Conservation (phyloP, 2,329 filamentous ascomycete genomes). For the Colletotrichum lentis region DNA sequence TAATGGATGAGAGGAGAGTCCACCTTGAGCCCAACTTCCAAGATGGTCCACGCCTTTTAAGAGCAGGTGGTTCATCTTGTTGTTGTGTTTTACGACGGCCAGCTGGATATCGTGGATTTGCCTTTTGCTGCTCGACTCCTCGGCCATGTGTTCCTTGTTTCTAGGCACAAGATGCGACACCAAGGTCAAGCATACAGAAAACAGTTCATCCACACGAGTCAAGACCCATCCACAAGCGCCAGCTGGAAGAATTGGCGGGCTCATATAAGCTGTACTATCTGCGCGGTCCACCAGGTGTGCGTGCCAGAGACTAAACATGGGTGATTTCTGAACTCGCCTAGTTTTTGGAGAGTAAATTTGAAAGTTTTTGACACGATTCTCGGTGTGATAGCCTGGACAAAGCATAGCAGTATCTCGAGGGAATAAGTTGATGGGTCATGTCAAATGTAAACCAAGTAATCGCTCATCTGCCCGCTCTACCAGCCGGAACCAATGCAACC, state of each 20-base stretch:
- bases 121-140: not conserved
- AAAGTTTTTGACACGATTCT: not conserved
- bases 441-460: not conserved
- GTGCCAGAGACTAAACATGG: no score
- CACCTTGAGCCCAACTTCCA: no score
- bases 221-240: not conserved
- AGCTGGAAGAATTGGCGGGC: not conserved
- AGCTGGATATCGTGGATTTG: no score
- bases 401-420: not conserved
- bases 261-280: no score
- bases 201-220: not conserved
- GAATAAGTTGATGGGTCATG: not conserved
- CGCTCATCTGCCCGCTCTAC: constrained; percentile 18
- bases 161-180: not conserved
- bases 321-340: no score
- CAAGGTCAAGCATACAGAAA: no score
- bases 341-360: no score
- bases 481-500: not conserved
- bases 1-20: no score
- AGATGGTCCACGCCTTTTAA: no score
- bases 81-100: no score
- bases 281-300: no score
- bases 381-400: not conserved
- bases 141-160: not conserved
- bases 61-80: no score